Conservation (phyloP, 148 eudicot genomes). For the Heliamphora exappendiculata region DNA sequence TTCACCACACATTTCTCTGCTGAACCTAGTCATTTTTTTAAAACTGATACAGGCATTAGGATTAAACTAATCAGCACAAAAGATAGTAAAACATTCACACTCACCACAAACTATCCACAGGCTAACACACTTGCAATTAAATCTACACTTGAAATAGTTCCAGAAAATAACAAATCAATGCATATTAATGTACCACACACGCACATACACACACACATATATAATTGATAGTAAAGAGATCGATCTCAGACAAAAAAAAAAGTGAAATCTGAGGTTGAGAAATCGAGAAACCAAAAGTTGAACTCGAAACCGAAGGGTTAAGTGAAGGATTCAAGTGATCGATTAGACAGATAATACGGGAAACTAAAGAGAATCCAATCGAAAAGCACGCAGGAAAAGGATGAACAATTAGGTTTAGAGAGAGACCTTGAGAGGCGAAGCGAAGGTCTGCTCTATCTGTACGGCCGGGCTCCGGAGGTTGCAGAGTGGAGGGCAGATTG, state of each 20-base stretch:
- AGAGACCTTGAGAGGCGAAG: background rate
- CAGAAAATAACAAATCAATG: background rate
- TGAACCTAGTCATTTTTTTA: background rate
- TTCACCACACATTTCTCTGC: background rate
- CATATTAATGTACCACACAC: background rate
- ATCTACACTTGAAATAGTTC: background rate
- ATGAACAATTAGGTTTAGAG: background rate
- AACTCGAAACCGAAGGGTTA: background rate
- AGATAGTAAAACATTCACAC: too few relatives aligned
- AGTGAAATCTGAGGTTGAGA: background rate
- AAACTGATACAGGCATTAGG: background rate
- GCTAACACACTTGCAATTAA: background rate
- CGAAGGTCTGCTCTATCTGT: background rate
- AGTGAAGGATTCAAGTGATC: background rate
- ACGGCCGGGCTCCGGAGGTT: background rate
- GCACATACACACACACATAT: background rate
- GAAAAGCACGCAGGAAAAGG: background rate
- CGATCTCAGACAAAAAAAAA: background rate
- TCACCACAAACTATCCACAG: background rate
- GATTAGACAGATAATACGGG: background rate
- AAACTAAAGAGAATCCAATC: constrained; percentile 1
- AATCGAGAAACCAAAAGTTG: background rate
- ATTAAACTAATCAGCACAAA: background rate
- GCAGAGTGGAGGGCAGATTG: background rate
- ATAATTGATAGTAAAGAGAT: background rate